Evolutionary conservation across 2,329 filamentous ascomycete species (phyloP), one percentile per base, ranked within the genome.

Genomic region (Lasiodiplodia sp.): DNA sequence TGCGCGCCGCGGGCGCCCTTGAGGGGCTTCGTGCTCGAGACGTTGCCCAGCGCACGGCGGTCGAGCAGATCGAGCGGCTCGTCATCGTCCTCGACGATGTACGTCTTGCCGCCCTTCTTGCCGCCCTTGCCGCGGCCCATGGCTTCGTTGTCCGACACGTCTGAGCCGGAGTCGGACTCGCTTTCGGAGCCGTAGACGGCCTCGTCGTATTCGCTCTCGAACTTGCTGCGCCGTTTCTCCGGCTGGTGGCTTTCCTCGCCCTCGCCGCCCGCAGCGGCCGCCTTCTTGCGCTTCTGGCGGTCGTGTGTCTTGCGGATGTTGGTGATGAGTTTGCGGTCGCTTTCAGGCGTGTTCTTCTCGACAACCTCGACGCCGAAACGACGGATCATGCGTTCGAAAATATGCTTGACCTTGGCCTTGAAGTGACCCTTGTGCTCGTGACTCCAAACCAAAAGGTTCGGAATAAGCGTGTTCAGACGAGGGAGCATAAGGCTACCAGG

Each of bases 361-460:
- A 99, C 88, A 37, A 88, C 81, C 2, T 95, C 91, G 56, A 92
- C 91, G 58, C 96, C 94, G 76, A 97, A 98, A 68, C 95, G 90
- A 58, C 95, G 89, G 25, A 98, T 91, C 87, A 97, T 93, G 65
- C 96, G 90, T 82, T 99, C 96, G 18, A 99, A 84, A 71, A 99
- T 98, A 77, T 97, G 94, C 88, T 97, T 98, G 73, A 99, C 94
- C 84, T 98, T 99, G 62, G 92, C 91, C 76, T 95, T 93, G 83
- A 99, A 96, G 78, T 97, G 94, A 14, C 94, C 94, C 83, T 98
- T 98, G 85, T 99, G 96, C 81, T 99, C 96, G 80, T 97, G 93
- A 77, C 92, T 94, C 95, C 96, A 99, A 52, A 94, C 89, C 85
- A 98, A 93, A 23, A 98, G 85, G 79, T 97, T 97, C 3, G 94